Evolutionary conservation across 2,329 filamentous ascomycete species (phyloP), one percentile per base, ranked within the genome.

Genomic region (Taxawa tesnikishii): DNA sequence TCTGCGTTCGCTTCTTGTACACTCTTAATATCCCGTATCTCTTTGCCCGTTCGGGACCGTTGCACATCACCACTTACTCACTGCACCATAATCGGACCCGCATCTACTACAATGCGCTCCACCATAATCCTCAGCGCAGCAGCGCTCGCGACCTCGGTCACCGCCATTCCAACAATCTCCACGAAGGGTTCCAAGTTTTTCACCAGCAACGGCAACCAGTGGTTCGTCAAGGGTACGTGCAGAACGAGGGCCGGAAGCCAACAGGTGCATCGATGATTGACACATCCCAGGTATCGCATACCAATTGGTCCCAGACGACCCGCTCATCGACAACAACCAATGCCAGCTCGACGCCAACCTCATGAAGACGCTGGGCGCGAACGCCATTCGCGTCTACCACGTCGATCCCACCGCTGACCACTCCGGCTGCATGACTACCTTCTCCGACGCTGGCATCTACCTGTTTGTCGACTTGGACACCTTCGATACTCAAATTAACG

Each of bases 331-430:
- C 51, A 68, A 70, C 25, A 71, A 71, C 29, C 85, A 93, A 62
- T 92, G 83, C 62, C 56, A 68, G 45, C 73, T 75, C 43, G 85
- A 94, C 60, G 77, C 78, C 26, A 53, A 62, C 11, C 66, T 87
- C 49, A 92, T 93, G 81, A 70, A 82, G 54, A 73, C 75, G 12
- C 64, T 94, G 33, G 83, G 83, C 40, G 73, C 80, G 51, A 93
- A 93, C 54, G 69, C 79, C 17, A 84, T 93, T 48, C 82, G 85
- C 36, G 80, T 37, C 10, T 94, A 94, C 57, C 83, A 93, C 50
- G 83, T 94, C 39, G 78, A 92, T 46, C 62, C 81, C 2, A 54
- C 58, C 3, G 73, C 61, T 18, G 63, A 88, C 51, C 87, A 94
- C 55, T 66, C 71, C 36, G 77, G 68, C 13, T 94, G 84, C 61